Evolutionary conservation across 768 basidiomycete species (phyloP), one percentile per base, ranked within the genome.

Genomic region (Dacryopinax spathularia): DNA sequence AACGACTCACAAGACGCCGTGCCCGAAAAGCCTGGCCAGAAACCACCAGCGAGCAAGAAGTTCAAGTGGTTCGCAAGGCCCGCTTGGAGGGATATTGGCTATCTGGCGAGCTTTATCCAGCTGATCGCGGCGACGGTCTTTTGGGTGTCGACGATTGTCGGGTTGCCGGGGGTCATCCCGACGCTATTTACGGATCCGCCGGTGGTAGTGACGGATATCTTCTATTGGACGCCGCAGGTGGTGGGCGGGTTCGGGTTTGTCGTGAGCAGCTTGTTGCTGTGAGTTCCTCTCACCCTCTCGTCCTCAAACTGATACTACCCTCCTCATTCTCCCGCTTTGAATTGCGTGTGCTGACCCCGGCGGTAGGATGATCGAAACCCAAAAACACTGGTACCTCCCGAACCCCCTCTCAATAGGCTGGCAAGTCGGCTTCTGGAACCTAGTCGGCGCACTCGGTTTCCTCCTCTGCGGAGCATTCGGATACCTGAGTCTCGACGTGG

Each of bases 141-240:
- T 73, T 86, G 84, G 84, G 78, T 84, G 71, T 70, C 81, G 34
- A 72, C 71, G 39, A 20, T 69, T 63, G 68, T 76, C 5, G 77
- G 77, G 22, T 68, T 78, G 10, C 77, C 77, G n/a, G 75, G 75
- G 10, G 75, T 77, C 25, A 77, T 78, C 37, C 70, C 72, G 22
- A 73, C 74, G 7, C 71, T 75, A 34, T 64, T 66, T 16, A 66
- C 60, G 18, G 70, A 43, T 33, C 62, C 66, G 18, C 65, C 66
- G 4, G n/a, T 61, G 10, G 74, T 75, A 1, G 74, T 78, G 60
- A 69, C 73, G 31, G 78, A 82, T 65, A 79, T 82, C 12, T 77
- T 82, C 33, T 85, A 76, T 70, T 85, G 83, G 83, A 77, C 80
- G 0, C 84, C 84, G 0, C 84, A 85, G 66, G 82, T 86, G 10